phyloP scores from a whole-genome alignment of 179 eudicot genomes.

The Silene vulgaris region DNA sequence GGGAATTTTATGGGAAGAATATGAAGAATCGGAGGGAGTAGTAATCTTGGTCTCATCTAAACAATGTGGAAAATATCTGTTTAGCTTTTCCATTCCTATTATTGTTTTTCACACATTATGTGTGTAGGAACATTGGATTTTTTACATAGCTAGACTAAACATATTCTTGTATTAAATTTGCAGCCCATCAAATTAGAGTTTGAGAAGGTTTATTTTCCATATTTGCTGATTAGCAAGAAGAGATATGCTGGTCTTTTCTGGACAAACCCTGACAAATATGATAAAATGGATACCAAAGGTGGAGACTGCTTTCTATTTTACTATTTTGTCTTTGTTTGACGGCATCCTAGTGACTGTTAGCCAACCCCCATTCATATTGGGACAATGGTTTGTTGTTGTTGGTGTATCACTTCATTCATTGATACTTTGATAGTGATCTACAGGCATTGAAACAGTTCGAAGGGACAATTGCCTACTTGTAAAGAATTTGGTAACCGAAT shows the following conservation, averaged over 20 bases:
- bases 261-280: constrained; percentile 82
- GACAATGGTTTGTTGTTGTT: neutral
- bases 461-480: constrained; percentile 96
- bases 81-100: neutral
- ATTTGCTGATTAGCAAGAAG: constrained; percentile 92
- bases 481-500: constrained; percentile 84
- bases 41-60: constrained; percentile 1
- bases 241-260: constrained; percentile 95
- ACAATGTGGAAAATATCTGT: neutral
- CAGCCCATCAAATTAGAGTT: constrained; percentile 97
- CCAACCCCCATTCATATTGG: neutral
- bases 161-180: constrained; percentile 17
- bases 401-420: constrained; percentile 14
- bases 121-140: neutral
- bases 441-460: constrained; percentile 99
- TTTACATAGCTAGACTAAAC: constrained; percentile 8
- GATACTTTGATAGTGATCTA: constrained; percentile 14
- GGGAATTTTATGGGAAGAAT: neutral
- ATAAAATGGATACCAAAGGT: constrained; percentile 99
- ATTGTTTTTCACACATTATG: neutral
- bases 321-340: constrained; percentile 1
- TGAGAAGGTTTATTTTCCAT: constrained; percentile 97
- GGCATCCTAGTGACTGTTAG: neutral
- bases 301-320: constrained; percentile 20
- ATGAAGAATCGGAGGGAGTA: neutral